A percentile compares a stretch with the other conserved stretches of the same genome.
Conservation (phyloP, 768 basidiomycete genomes). For the Melanogaster broomeanus region DNA sequence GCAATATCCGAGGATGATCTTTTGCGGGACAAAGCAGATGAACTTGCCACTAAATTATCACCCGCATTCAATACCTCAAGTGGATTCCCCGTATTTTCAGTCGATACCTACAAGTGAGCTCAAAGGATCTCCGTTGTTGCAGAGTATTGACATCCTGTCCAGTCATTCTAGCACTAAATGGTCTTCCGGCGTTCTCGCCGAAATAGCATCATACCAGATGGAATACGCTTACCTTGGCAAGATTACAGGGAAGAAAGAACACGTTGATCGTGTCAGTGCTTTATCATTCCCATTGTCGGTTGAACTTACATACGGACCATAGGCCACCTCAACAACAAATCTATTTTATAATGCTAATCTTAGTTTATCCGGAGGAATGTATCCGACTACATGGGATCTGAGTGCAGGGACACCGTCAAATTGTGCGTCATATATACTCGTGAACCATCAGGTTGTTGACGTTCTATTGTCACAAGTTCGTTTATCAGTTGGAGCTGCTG, state of each 20-base stretch:
- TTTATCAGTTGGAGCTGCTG: constrained; percentile 63
- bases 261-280: constrained; percentile 53
- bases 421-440: constrained; percentile 38
- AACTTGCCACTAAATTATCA: constrained; percentile 72
- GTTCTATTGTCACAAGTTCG: constrained; percentile 30
- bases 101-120: constrained; percentile 64
- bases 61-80: constrained; percentile 69
- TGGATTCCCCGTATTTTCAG: constrained; percentile 70
- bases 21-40: constrained; percentile 70
- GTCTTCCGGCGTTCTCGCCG: constrained; percentile 58
- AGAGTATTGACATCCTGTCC: background rate
- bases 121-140: background rate
- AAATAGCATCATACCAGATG: constrained; percentile 79
- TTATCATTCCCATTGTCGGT: background rate
- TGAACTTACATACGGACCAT: background rate
- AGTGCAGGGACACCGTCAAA: constrained; percentile 44
- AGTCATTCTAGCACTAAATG: constrained; percentile 22
- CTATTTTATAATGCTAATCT: constrained; percentile 50
- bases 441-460: background rate
- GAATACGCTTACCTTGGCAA: constrained; percentile 86
- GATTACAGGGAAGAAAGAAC: constrained; percentile 67
- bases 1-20: constrained; percentile 66
- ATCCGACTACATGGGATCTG: constrained; percentile 60
- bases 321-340: constrained; percentile 54
- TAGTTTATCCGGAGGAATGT: constrained; percentile 56